phyloP scores from a whole-genome alignment of 352 stramenopile genomes.

The Pythium graminicola region DNA sequence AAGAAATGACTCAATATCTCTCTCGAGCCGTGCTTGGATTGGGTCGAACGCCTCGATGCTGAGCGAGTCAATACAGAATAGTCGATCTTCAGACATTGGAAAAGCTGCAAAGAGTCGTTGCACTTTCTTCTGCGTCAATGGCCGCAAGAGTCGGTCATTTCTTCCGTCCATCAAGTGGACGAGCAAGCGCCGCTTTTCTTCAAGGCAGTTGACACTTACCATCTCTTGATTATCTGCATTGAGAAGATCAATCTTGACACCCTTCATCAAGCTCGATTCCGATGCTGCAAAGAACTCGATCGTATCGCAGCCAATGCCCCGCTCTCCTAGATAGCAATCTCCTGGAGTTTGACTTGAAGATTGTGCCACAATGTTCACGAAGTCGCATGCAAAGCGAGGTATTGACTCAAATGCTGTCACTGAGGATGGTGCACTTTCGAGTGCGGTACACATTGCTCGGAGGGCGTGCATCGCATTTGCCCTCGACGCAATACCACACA shows the following conservation, averaged over 20 bases:
- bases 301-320: slow-evolving; percentile 17
- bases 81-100: slow-evolving; percentile 43
- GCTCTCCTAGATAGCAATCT: slow-evolving; percentile 52
- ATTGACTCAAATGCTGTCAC: slow-evolving; percentile 17
- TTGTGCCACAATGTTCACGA: slow-evolving; percentile 27
- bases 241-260: slow-evolving; percentile 29
- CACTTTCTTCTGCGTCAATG: slow-evolving; percentile 18
- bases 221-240: slow-evolving; percentile 28
- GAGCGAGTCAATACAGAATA: slow-evolving; percentile 60
- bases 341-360: slow-evolving; percentile 27
- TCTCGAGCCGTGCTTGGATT: slow-evolving; percentile 34
- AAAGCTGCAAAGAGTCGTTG: slow-evolving; percentile 34
- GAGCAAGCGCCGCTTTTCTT: slow-evolving; percentile 26
- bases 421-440: slow-evolving; percentile 20
- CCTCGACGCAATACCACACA: slow-evolving; percentile 40
- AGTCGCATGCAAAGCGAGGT: slow-evolving; percentile 20
- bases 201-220: slow-evolving; percentile 37
- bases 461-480: slow-evolving; percentile 27
- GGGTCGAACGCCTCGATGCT: slow-evolving; percentile 38
- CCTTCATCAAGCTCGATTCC: slow-evolving; percentile 39
- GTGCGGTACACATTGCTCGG: slow-evolving; percentile 4
- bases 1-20: slow-evolving; percentile 50
- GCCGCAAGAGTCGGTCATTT: slow-evolving; percentile 19
- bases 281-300: slow-evolving; percentile 40
- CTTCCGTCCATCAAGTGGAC: slow-evolving; percentile 31